Evolutionary conservation across 257 asterid species (phyloP), one percentile per base, ranked within the genome.

Genomic region (Solanum lignicaule): DNA sequence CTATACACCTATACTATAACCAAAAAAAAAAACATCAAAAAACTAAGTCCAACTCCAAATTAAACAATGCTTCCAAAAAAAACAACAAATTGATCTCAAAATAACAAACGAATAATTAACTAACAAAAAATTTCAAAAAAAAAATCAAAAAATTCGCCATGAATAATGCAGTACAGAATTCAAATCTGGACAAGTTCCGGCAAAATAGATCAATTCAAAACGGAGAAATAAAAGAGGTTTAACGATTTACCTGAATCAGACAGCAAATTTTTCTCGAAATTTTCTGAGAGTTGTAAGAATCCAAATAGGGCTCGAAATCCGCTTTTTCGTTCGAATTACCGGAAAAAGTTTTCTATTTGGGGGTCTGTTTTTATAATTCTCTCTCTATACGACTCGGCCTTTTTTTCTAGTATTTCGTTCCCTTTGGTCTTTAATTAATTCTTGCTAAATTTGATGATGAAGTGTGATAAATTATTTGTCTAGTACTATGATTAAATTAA

Each of bases 181-280:
- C 32, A 65, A 91, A 94, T 91, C 95, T 88, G 91, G 92, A 89
- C 91, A 14, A 14, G 74, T 27, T 68, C 21, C 94, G 38, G 62
- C 87, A 87, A 76, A 82, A 76, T 39, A 83, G 88, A 91, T 89
- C 87, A 86, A 92, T 85, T 88, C 55, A 75, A 75, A 38, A 27
- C 35, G 55, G 13, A 23, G 9, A 41, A 6, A 75, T 13, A 55
- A 55, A 72, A 13, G 33, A 88, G 85, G 85, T 79, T 46, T 62
- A 88, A 81, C 78, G 43, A 69, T 89, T 85, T 79, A 79, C 85
- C 85, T 81, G 66, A 81, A 43, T 81, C 18, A 0, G 18, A 79
- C 36, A 9, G 18, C 62, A 52, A 52, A 16, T 16, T 52, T 52
- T 52, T 43, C 6, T 78, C 84, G 33, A 78, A 23, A 38, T 23